A percentile compares a stretch with the other conserved stretches of the same genome.
These are phyloP conservation scores for Jackrogersella minutella DNA, from an alignment of 495 filamentous ascomycete species.

Conservation along the genomic window DNA sequence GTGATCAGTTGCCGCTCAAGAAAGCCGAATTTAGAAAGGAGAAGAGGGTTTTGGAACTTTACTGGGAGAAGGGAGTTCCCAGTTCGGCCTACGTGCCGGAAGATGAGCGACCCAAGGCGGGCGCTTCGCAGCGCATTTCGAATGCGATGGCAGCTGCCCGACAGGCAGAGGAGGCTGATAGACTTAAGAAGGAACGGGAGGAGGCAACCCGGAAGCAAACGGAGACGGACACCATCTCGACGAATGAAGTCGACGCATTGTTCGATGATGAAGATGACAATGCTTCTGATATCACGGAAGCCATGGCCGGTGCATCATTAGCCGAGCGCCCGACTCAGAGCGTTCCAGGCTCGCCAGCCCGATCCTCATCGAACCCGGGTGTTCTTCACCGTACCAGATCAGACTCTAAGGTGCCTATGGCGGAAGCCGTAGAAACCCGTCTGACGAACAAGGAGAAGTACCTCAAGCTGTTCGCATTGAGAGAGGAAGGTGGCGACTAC, in stretches of 20 bases:
- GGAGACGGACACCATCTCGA: conserved; percentile 88
- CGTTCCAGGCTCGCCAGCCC: conserved; percentile 90
- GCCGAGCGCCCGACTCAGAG: conserved; percentile 91
- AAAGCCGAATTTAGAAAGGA: conserved; percentile 99
- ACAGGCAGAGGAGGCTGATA: conserved; percentile 80
- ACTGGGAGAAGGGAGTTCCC: conserved; percentile 99
- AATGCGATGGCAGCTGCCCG: conserved; percentile 79
- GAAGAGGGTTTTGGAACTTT: conserved; percentile 89
- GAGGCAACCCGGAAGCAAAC: conserved; percentile 90
- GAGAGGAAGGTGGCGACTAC: conserved; percentile 93
- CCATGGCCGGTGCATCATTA: conserved; percentile 85
- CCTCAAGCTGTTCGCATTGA: conserved; percentile 83
- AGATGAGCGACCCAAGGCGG: conserved; percentile 90
- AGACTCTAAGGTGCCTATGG: conserved; percentile 86
- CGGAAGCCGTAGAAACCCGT: conserved; percentile 75
- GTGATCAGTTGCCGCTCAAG: conserved; percentile 96
- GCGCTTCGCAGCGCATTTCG: conserved; percentile 68
- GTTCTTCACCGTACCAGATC: conserved; percentile 87
- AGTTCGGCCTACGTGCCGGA: conserved; percentile 96
- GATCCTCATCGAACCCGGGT: conserved; percentile 73
- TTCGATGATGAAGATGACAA: conserved; percentile 95
- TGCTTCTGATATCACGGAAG: conserved; percentile 83
- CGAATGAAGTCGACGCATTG: conserved; percentile 88
- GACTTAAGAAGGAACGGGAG: conserved; percentile 80
- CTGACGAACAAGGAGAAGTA: conserved; percentile 96